Evolutionary conservation across 176 grass and related monocot species (phyloP).

Genomic region (Aegilops tauschii): DNA sequence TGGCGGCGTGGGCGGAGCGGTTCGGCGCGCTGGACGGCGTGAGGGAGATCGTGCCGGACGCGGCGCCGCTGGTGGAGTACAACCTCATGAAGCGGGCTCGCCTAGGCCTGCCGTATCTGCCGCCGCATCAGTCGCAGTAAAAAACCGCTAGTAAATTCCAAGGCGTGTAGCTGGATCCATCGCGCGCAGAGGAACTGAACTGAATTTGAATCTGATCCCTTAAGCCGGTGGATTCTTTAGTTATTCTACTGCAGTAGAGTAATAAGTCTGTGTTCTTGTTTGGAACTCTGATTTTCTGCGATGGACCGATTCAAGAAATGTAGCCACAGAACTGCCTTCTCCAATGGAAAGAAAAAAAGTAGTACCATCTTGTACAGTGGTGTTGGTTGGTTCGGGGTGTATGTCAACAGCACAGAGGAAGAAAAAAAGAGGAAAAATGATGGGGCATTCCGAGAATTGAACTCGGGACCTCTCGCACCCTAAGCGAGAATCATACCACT

Average conservation of each 20-base stretch:
- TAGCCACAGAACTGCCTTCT: no score
- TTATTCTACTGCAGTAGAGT: background rate
- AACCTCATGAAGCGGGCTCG: constrained; percentile 17
- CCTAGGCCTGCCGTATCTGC: background rate
- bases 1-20: constrained; percentile 15
- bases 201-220: background rate
- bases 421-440: fast-evolving
- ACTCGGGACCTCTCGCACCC: constrained; percentile 98
- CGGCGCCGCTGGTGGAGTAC: constrained; percentile 5
- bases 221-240: no score
- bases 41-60: background rate
- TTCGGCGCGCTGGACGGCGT: constrained; percentile 9
- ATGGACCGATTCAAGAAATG: no score
- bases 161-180: background rate
- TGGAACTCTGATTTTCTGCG: background rate
- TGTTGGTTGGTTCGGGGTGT: no score
- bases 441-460: constrained; percentile 92
- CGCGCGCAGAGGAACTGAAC: background rate
- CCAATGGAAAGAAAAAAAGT: no score
- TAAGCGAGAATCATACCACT: constrained; percentile 99
- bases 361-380: no score
- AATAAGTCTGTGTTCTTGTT: background rate
- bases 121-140: background rate
- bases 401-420: no score
- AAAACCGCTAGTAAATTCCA: background rate